Percentiles rank a stretch among this genome's conserved stretches.
These are phyloP conservation scores for Rubroboletus satanas DNA, from an alignment of 768 basidiomycete species.

Conservation along the genomic window DNA sequence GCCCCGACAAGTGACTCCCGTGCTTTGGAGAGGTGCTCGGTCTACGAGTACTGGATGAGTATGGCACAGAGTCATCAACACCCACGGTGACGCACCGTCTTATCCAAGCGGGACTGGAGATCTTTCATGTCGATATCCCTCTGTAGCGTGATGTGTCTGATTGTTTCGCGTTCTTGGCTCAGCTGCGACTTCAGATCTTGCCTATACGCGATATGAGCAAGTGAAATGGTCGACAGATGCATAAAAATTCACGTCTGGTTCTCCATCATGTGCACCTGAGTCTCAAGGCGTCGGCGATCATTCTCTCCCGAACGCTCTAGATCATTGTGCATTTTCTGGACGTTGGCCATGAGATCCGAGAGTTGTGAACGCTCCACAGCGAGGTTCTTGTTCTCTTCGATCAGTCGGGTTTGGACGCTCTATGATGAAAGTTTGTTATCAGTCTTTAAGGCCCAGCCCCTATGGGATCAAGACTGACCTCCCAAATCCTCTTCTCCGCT, in stretches of 20 bases:
- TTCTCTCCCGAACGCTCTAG: slow-evolving; percentile 80
- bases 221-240: neutral
- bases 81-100: slow-evolving; percentile 44
- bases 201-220: slow-evolving; percentile 35
- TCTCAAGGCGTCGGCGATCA: slow-evolving; percentile 77
- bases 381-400: slow-evolving; percentile 80
- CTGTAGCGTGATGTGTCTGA: slow-evolving; percentile 72
- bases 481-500: slow-evolving; percentile 93
- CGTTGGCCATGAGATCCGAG: slow-evolving; percentile 82
- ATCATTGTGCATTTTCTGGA: slow-evolving; percentile 89
- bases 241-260: slow-evolving; percentile 59
- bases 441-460: neutral
- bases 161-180: slow-evolving; percentile 66
- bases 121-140: slow-evolving; percentile 80
- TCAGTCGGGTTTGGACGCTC: slow-evolving; percentile 76
- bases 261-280: slow-evolving; percentile 73
- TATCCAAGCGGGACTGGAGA: slow-evolving; percentile 67
- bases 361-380: slow-evolving; percentile 80
- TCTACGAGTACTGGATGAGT: slow-evolving; percentile 37
- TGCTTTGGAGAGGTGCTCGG: slow-evolving; percentile 59
- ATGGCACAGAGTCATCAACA: neutral
- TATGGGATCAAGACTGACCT: slow-evolving; percentile 48
- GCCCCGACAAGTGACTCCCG: slow-evolving; percentile 69
- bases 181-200: slow-evolving; percentile 72
- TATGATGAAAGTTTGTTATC: slow-evolving; percentile 27